Evolutionary conservation across 2,329 filamentous ascomycete genomes (phyloP), one percentile per base, ranked within the genome.

Genomic region (Colletotrichum sp.): DNA sequence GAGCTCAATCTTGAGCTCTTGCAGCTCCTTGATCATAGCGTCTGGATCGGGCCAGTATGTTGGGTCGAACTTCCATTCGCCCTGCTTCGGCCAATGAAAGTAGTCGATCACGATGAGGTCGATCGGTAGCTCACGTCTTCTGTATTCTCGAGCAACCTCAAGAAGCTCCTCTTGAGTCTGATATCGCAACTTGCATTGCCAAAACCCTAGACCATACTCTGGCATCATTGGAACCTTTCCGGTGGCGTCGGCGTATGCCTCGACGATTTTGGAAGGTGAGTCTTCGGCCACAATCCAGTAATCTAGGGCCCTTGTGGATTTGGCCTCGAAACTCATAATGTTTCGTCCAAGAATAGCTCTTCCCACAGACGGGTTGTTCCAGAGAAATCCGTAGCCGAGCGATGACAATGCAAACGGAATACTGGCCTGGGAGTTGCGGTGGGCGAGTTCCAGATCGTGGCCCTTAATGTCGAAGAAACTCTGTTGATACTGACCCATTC

Each of bases 401-500:
- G 88, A 90, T 0, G 89, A 91, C 2, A 92, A 79, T 4, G 88
- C 87, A 79, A 92, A 93, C 0, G 91, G 91, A 0, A 93, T 87
- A 61, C 88, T 90, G 7, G 90, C 91, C 79, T 93, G 91, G 2
- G 90, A 92, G 78, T 92, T 93, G 14, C 90, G 87, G 59, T 93
- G 91, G 0, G 91, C 90, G 12, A 93, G 86, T 79, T 93, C 91
- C 2, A 92, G 81, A 75, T 92, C 90, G 0, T 84, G 80, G 0
- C 91, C 91, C 78, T 92, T 92, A 63, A 92, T 85, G 78, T 92
- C 87, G 21, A 92, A 83, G 63, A 85, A 86, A 0, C 89, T 88
- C 77, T 92, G 90, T 79, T 93, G 91, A 77, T 93, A 92, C 81
- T 93, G 91, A 0, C 91, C 91, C 90, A 92, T 92, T 16, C 91